phyloP scores from a whole-genome alignment of 2,329 filamentous ascomycete genomes.

The Rhinocladiella similis region DNA sequence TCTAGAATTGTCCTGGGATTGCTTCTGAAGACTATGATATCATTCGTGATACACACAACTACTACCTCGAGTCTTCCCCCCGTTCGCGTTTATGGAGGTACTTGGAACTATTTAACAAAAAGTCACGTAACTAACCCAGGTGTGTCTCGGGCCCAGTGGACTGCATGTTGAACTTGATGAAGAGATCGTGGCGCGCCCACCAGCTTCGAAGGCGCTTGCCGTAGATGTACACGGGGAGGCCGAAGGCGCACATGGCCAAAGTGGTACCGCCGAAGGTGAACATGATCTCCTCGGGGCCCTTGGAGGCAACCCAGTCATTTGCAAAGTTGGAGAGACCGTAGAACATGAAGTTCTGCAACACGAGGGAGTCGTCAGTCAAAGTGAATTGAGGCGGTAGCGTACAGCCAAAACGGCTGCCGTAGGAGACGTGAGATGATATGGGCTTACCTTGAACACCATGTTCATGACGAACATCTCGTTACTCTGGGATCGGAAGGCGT shows the following conservation, averaged over 20 bases:
- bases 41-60: too few relatives aligned
- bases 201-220: slow-evolving; percentile 11
- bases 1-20: too few relatives aligned
- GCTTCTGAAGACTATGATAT: too few relatives aligned
- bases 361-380: neutral
- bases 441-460: slow-evolving; percentile 27
- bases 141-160: neutral
- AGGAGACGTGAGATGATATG: too few relatives aligned
- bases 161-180: neutral
- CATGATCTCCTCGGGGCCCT: slow-evolving; percentile 27
- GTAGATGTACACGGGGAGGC: slow-evolving; percentile 27
- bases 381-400: too few relatives aligned
- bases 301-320: slow-evolving; percentile 26
- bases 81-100: too few relatives aligned
- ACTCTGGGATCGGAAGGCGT: slow-evolving; percentile 26
- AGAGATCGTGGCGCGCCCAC: slow-evolving; percentile 1
- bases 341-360: slow-evolving; percentile 28
- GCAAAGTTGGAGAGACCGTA: slow-evolving; percentile 28
- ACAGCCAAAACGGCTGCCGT: too few relatives aligned
- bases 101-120: too few relatives aligned
- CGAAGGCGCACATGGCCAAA: slow-evolving; percentile 20
- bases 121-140: neutral
- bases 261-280: slow-evolving; percentile 29
- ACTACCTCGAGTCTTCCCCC: too few relatives aligned
- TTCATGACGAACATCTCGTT: slow-evolving; percentile 31